Evolutionary conservation across 2,329 filamentous ascomycete species (phyloP).

Genomic region (Trichoderma sp.): DNA sequence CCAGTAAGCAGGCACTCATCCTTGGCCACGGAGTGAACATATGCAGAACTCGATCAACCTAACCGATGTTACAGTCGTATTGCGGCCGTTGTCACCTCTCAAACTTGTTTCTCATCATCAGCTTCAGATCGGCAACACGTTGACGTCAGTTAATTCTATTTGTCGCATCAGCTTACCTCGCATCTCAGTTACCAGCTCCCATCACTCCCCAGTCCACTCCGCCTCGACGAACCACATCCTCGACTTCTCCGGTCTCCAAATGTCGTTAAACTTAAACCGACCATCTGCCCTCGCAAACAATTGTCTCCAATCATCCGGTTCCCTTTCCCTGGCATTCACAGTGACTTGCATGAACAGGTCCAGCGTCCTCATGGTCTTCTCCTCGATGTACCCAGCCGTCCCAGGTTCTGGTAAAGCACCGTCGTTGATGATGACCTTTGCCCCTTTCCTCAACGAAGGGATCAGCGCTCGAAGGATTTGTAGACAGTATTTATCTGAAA

Average conservation of each 20-base stretch:
- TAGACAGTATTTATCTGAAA: conserved; percentile 34
- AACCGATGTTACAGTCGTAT: background rate
- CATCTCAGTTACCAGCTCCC: background rate
- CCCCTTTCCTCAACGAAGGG: conserved; percentile 31
- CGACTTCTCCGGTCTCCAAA: conserved; percentile 24
- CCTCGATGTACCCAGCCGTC: conserved; percentile 16
- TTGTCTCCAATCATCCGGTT: conserved; percentile 18
- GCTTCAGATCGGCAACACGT: background rate
- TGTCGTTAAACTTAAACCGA: conserved; percentile 15
- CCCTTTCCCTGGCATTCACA: conserved; percentile 20
- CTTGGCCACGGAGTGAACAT: background rate
- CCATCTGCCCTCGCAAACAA: conserved; percentile 18
- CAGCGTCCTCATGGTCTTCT: conserved; percentile 16
- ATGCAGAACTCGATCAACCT: background rate
- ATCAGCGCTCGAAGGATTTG: conserved; percentile 33
- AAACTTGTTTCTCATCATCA: background rate
- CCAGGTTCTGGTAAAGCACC: conserved; percentile 27
- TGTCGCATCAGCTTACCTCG: background rate
- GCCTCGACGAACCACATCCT: conserved; percentile 25
- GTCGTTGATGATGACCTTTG: conserved; percentile 30
- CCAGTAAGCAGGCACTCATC: background rate
- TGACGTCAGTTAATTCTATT: background rate
- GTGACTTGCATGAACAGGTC: conserved; percentile 22
- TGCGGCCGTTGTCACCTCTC: background rate
- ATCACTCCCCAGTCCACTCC: conserved; percentile 18